Conservation (phyloP, 352 stramenopile species). For the Thraustotheca clavata region DNA sequence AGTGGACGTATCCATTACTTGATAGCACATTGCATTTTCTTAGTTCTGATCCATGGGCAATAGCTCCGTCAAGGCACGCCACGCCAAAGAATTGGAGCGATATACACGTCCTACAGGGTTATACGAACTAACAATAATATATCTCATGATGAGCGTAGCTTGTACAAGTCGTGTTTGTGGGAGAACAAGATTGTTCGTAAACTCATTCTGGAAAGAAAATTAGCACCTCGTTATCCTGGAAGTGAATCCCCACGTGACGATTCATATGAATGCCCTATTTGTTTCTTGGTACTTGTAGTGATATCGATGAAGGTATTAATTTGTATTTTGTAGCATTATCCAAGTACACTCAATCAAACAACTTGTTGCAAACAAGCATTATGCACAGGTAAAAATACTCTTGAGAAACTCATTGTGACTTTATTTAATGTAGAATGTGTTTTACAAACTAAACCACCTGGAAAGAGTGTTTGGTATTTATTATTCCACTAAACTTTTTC, state of each 20-base stretch:
- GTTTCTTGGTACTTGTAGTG: constrained; percentile 43
- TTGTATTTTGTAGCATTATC: constrained; percentile 35
- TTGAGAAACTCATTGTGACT: background rate
- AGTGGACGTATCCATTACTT: too few relatives aligned
- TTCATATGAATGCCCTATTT: constrained; percentile 69
- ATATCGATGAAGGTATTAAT: background rate
- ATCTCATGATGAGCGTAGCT: constrained; percentile 23
- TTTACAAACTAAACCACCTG: constrained; percentile 31
- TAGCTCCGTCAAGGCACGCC: background rate
- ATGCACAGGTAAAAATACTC: constrained; percentile 32
- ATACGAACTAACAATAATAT: background rate
- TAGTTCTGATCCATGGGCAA: background rate
- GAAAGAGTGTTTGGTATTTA: constrained; percentile 28
- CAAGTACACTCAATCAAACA: constrained; percentile 44
- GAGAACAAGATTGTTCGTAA: constrained; percentile 49
- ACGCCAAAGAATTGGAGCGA: constrained; percentile 1
- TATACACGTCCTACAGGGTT: constrained; percentile 18
- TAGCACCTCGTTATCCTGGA: constrained; percentile 62
- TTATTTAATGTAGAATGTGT: constrained; percentile 34
- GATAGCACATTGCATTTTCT: too few relatives aligned
- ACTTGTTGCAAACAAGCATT: constrained; percentile 64
- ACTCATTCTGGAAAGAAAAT: constrained; percentile 61
- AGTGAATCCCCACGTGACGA: constrained; percentile 40
- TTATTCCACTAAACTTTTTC: background rate
- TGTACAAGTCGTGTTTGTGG: constrained; percentile 74